Base-by-base conservation (phyloP, 257 asterid genomes). In the Penstemon newberryi region DNA sequence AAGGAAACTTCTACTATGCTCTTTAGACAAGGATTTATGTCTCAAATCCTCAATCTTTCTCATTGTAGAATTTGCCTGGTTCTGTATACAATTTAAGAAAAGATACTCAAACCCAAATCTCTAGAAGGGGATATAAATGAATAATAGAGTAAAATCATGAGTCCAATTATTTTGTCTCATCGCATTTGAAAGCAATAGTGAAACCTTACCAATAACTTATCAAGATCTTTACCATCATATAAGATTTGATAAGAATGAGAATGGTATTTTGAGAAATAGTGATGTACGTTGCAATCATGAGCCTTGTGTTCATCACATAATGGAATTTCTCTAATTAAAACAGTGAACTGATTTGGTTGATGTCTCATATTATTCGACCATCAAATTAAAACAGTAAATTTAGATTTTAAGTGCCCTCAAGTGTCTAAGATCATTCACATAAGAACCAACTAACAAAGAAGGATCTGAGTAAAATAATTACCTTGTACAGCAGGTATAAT, bases 311-410 rank as follows among this genome's bases (percentile, higher is more conserved):
- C 96, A 50, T 76, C 71, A 76, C 99, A 93, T 45, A 84, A 55
- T 13, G 99, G 99, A 62, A 90, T 88, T 81, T 87, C 96, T 79
- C 99, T 93, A 70, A 93, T 96, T 71, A 93, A 80, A 76, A 93
- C 95, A 54, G 97, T 87, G 79, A 90, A 87, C 75, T 93, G 97
- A 72, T 88, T 84, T 3, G 99, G 96, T 70, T 89, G 88, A 61
- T 85, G 86, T 87, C 97, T 84, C 85, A 85, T 3, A 33, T 18
- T 68, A 52, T 42, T 25, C 4, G 12, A 57, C n/a, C 37, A 39
- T 50, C 40, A 63, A 45, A 56, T 54, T 42, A 41, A 37, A 60
- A 50, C 60, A 4, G 40, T 50, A 46, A 49, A 47, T 33, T 42
- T 8, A 46, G 33, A 36, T 19, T 25, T 25, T 25, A 25, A 25